Conservation (phyloP, 257 asterid species). For the Salvia splendens region DNA sequence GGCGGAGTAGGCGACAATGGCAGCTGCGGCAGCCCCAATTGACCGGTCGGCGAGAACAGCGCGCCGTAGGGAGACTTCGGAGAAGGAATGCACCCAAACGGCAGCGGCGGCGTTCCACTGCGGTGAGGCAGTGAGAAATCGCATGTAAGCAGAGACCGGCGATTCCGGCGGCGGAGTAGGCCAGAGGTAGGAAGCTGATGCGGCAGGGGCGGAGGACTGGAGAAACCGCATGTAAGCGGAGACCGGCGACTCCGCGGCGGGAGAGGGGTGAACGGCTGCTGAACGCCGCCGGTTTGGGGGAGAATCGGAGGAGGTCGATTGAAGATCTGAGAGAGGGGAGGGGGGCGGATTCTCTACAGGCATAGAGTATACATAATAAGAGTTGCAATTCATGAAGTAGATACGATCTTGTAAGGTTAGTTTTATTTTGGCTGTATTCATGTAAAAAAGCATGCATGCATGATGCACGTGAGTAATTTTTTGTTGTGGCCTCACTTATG, state of each 20-base stretch:
- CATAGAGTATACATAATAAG: constrained; percentile 14
- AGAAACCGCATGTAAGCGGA: constrained; percentile 50
- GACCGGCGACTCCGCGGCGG: constrained; percentile 60
- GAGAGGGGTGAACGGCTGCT: constrained; percentile 62
- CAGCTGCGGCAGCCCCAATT: constrained; percentile 71
- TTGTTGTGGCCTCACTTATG: too few relatives aligned
- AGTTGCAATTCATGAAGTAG: too few relatives aligned
- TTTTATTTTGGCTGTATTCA: too few relatives aligned
- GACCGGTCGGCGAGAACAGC: constrained; percentile 65
- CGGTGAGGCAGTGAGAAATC: constrained; percentile 22
- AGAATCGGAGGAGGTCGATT: constrained; percentile 38
- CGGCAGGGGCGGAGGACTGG: constrained; percentile 30
- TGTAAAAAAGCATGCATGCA: too few relatives aligned
- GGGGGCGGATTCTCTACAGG: constrained; percentile 89
- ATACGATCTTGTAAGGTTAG: too few relatives aligned
- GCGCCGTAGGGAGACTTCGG: constrained; percentile 37
- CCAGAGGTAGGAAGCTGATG: constrained; percentile 32
- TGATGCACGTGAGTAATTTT: too few relatives aligned
- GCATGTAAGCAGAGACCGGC: constrained; percentile 35
- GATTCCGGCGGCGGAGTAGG: constrained; percentile 26
- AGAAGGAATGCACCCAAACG: constrained; percentile 39
- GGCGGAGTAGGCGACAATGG: constrained; percentile 78
- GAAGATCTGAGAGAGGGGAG: constrained; percentile 69
- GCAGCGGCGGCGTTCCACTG: constrained; percentile 20
- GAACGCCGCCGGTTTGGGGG: constrained; percentile 32